phyloP scores from a whole-genome alignment of 2,329 filamentous ascomycete species.

The Diaporthe ampelina region DNA sequence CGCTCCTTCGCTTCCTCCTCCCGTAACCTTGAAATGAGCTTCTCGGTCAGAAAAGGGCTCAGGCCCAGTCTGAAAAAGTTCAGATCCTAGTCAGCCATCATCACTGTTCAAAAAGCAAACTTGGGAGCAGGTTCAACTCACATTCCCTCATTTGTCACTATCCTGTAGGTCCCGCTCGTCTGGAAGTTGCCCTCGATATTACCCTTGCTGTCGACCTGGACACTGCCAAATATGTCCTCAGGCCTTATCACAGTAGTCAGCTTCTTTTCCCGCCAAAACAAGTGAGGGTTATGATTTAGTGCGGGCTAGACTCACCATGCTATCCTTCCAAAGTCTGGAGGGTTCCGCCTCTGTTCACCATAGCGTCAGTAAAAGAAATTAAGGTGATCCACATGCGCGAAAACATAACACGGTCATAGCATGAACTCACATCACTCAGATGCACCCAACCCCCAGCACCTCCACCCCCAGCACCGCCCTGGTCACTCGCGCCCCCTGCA shows the following conservation, averaged over 20 bases:
- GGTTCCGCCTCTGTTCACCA: slow-evolving; percentile 61
- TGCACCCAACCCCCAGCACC: slow-evolving; percentile 75
- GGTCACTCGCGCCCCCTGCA: slow-evolving; percentile 68
- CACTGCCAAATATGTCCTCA: slow-evolving; percentile 78
- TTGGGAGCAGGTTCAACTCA: slow-evolving; percentile 7
- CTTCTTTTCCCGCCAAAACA: no score
- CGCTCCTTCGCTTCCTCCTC: slow-evolving; percentile 40
- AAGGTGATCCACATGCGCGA: not conserved
- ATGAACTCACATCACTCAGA: slow-evolving; percentile 65
- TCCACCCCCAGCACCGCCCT: slow-evolving; percentile 72
- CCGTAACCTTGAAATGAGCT: slow-evolving; percentile 37
- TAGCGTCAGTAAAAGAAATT: not conserved
- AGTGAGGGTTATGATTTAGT: not conserved
- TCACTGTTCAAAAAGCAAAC: not conserved
- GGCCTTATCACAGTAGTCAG: slow-evolving; percentile 54
- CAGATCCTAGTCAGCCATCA: not conserved
- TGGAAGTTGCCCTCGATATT: slow-evolving; percentile 71
- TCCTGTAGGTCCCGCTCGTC: slow-evolving; percentile 66
- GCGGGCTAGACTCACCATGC: slow-evolving; percentile 59
- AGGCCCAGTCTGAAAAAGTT: slow-evolving; percentile 35
- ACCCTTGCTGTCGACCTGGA: slow-evolving; percentile 72
- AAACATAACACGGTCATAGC: not conserved
- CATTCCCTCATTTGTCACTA: slow-evolving; percentile 42
- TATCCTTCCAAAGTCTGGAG: slow-evolving; percentile 76
- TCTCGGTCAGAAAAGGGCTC: slow-evolving; percentile 41